Conservation (phyloP, 495 filamentous ascomycete genomes). For the Xylaria acuta region DNA sequence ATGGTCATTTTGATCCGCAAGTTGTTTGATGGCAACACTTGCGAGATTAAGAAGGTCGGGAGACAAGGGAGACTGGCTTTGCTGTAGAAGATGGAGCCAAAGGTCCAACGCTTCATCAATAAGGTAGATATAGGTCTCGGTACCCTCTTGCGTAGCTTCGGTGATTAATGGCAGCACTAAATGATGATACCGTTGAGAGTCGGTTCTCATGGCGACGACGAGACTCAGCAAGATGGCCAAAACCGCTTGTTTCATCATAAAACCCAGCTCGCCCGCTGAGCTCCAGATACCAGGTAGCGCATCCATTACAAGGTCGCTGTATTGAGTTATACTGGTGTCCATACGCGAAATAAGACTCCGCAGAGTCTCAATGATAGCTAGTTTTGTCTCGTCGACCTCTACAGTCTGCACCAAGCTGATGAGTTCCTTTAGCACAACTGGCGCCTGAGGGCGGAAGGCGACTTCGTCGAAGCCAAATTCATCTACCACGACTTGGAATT, state of each 20-base stretch:
- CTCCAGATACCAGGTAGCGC: conserved; percentile 88
- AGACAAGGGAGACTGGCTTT: conserved; percentile 70
- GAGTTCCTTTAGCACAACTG: conserved; percentile 68
- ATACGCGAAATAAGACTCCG: conserved; percentile 78
- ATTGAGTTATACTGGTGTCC: conserved; percentile 74
- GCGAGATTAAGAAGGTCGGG: conserved; percentile 71
- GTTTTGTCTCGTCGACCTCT: conserved; percentile 83
- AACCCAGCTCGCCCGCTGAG: conserved; percentile 75
- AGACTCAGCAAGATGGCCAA: conserved; percentile 82
- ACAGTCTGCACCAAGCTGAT: conserved; percentile 80
- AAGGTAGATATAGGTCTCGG: conserved; percentile 80
- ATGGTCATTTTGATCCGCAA: conserved; percentile 69
- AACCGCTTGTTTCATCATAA: conserved; percentile 87
- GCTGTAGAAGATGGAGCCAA: conserved; percentile 76
- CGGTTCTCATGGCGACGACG: conserved; percentile 79
- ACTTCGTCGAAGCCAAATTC: conserved; percentile 80
- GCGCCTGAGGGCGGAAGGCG: conserved; percentile 74
- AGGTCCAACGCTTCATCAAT: conserved; percentile 92
- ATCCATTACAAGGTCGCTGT: conserved; percentile 79
- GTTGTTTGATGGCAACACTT: conserved; percentile 70
- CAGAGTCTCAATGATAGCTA: conserved; percentile 84
- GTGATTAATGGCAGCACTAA: conserved; percentile 70
- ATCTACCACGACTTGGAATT: conserved; percentile 78
- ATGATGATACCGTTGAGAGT: conserved; percentile 67
- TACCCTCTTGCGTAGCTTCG: conserved; percentile 78